Percentiles rank a stretch among this genome's conserved stretches.
Conservation (phyloP, 768 basidiomycete species). For the Baorangia bicolor region DNA sequence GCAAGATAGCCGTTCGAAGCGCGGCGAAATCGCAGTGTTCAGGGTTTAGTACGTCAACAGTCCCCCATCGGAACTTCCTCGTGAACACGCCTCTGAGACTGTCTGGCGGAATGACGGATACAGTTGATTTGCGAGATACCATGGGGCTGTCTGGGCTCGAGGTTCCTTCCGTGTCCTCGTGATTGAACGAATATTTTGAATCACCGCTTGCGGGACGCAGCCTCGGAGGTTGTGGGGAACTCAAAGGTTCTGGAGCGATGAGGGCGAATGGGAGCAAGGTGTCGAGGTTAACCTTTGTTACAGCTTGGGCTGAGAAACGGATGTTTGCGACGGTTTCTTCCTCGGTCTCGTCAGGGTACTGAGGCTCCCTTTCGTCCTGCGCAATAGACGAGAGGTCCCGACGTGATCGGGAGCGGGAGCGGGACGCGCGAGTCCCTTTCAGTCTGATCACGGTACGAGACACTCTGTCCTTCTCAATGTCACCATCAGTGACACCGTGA, state of each 20-base stretch:
- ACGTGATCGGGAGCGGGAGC: slow-evolving; percentile 74
- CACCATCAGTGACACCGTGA: slow-evolving; percentile 37
- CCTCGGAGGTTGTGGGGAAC: slow-evolving; percentile 34
- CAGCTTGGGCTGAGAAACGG: slow-evolving; percentile 70
- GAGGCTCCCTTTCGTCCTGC: slow-evolving; percentile 57
- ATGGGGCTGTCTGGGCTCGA: slow-evolving; percentile 30
- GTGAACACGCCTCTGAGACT: slow-evolving; percentile 74
- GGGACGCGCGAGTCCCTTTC: slow-evolving; percentile 41
- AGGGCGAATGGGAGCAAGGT: slow-evolving; percentile 74
- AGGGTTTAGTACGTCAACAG: slow-evolving; percentile 81
- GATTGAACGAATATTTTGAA: slow-evolving; percentile 16
- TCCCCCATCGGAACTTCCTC: slow-evolving; percentile 86
- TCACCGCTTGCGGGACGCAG: slow-evolving; percentile 15
- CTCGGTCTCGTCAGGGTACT: slow-evolving; percentile 54
- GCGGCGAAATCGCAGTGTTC: slow-evolving; percentile 86
- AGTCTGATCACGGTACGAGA: slow-evolving; percentile 80
- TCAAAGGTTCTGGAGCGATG: slow-evolving; percentile 65
- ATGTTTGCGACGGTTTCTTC: slow-evolving; percentile 71
- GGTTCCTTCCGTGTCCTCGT: slow-evolving; percentile 19
- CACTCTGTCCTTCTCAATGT: slow-evolving; percentile 50
- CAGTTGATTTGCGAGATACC: slow-evolving; percentile 36
- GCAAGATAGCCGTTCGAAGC: slow-evolving; percentile 78
- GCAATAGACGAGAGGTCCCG: slow-evolving; percentile 62
- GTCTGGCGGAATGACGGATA: slow-evolving; percentile 56
- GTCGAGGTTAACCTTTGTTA: slow-evolving; percentile 59